phyloP scores from a whole-genome alignment of 257 asterid genomes.

The Solanum corneliomulleri region DNA sequence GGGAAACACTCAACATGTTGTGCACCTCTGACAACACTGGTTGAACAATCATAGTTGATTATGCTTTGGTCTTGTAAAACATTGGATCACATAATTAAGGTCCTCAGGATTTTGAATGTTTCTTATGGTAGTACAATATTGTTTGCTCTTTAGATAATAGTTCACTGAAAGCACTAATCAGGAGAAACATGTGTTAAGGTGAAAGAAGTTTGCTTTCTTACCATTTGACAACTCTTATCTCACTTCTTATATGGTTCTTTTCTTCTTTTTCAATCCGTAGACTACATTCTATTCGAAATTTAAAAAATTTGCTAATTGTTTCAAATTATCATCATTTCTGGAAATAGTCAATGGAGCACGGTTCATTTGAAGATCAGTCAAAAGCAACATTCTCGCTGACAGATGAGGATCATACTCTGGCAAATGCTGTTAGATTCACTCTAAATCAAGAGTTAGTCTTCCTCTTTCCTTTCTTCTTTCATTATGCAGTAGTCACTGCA shows the following conservation, averaged over 20 bases:
- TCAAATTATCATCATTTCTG: neutral
- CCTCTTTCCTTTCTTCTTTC: neutral
- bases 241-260: neutral
- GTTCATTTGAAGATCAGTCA: constrained; percentile 47
- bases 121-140: neutral
- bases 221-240: neutral
- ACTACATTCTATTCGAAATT: neutral
- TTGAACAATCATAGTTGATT: neutral
- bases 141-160: neutral
- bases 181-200: neutral
- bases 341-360: constrained; percentile 57
- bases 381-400: constrained; percentile 68
- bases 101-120: neutral
- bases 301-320: neutral
- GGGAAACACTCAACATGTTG: neutral
- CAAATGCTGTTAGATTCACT: constrained; percentile 65
- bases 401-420: constrained; percentile 85
- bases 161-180: neutral
- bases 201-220: neutral
- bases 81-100: neutral
- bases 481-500: neutral
- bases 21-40: neutral
- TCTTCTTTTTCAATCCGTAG: neutral
- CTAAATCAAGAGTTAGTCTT: constrained; percentile 77
- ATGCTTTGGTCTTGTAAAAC: neutral